Percentiles rank a stretch among this genome's conserved stretches.
Evolutionary conservation across 2,329 filamentous ascomycete species (phyloP).

Genomic region (Rhinocladiella similis): DNA sequence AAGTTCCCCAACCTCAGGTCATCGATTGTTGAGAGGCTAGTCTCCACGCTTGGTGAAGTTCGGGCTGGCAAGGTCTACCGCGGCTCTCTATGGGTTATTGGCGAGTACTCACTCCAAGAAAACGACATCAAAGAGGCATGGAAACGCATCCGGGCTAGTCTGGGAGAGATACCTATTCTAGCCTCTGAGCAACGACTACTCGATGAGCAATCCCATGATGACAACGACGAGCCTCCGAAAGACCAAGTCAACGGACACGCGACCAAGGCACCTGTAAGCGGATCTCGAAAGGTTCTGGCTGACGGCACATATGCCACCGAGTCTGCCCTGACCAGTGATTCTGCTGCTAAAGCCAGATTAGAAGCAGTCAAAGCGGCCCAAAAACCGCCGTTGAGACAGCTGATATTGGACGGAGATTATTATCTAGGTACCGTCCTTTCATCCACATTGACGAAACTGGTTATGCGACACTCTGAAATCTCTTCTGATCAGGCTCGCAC

Average conservation of each 20-base stretch:
- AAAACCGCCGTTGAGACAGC: slow-evolving; percentile 90
- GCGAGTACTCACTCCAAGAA: slow-evolving; percentile 92
- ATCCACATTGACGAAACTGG: slow-evolving; percentile 91
- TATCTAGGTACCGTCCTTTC: slow-evolving; percentile 95
- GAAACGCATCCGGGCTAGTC: slow-evolving; percentile 89
- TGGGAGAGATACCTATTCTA: slow-evolving; percentile 95
- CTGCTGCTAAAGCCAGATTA: slow-evolving; percentile 82
- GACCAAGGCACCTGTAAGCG: slow-evolving; percentile 62
- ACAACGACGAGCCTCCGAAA: slow-evolving; percentile 60
- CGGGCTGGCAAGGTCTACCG: slow-evolving; percentile 96
- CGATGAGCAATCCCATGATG: slow-evolving; percentile 74
- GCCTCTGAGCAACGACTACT: slow-evolving; percentile 90
- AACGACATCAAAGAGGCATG: slow-evolving; percentile 94
- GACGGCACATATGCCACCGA: slow-evolving; percentile 98
- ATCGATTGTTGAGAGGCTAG: slow-evolving; percentile 83
- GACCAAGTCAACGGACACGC: slow-evolving; percentile 79
- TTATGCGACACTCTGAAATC: slow-evolving; percentile 95
- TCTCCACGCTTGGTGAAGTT: slow-evolving; percentile 88
- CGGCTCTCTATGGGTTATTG: slow-evolving; percentile 95
- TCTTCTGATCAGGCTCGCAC: slow-evolving; percentile 82
- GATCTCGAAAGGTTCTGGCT: slow-evolving; percentile 86
- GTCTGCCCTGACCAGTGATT: slow-evolving; percentile 90
- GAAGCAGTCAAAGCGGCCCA: slow-evolving; percentile 96
- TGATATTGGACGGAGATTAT: slow-evolving; percentile 96
- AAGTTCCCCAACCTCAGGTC: slow-evolving; percentile 89